Conservation (phyloP, 2,329 filamentous ascomycete species). For the Monilinia vaccinii-corymbosi region DNA sequence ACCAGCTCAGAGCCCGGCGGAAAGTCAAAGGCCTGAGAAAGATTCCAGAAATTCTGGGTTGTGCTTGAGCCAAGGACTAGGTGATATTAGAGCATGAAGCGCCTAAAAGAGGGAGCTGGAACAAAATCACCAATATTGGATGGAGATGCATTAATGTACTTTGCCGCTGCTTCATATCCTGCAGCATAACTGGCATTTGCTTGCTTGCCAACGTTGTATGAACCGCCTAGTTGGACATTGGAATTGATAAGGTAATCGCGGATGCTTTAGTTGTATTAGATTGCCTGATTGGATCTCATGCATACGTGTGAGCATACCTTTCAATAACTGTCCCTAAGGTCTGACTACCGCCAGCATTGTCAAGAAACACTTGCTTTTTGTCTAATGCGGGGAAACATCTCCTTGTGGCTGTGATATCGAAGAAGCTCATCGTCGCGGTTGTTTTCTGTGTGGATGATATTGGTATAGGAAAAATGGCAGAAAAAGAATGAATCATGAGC, state of each 20-base stretch:
- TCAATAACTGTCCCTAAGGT: conserved; percentile 57
- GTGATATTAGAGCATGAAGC: neutral
- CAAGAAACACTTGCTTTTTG: conserved; percentile 61
- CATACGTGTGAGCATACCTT: conserved; percentile 35
- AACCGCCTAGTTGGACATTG: conserved; percentile 70
- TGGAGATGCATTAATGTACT: conserved; percentile 57
- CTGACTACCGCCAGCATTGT: conserved; percentile 73
- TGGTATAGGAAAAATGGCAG: neutral
- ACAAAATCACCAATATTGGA: conserved; percentile 51
- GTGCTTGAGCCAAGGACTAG: conserved; percentile 63
- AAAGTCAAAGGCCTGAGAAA: conserved; percentile 47
- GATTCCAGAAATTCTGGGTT: conserved; percentile 67
- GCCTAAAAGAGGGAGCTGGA: neutral
- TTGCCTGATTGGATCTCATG: neutral
- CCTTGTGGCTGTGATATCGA: conserved; percentile 48
- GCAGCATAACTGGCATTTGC: conserved; percentile 51
- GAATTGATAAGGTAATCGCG: conserved; percentile 54
- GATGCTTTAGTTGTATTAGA: conserved; percentile 38
- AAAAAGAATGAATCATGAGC: no score
- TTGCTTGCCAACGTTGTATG: conserved; percentile 50
- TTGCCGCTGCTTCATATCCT: conserved; percentile 56
- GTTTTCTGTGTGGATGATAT: neutral
- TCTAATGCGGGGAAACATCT: conserved; percentile 59
- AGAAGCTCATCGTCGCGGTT: conserved; percentile 25
- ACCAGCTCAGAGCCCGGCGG: conserved; percentile 55